These are phyloP conservation scores for Leccinum aurantiacum DNA, from an alignment of 768 basidiomycete genomes.

Conservation along the genomic window DNA sequence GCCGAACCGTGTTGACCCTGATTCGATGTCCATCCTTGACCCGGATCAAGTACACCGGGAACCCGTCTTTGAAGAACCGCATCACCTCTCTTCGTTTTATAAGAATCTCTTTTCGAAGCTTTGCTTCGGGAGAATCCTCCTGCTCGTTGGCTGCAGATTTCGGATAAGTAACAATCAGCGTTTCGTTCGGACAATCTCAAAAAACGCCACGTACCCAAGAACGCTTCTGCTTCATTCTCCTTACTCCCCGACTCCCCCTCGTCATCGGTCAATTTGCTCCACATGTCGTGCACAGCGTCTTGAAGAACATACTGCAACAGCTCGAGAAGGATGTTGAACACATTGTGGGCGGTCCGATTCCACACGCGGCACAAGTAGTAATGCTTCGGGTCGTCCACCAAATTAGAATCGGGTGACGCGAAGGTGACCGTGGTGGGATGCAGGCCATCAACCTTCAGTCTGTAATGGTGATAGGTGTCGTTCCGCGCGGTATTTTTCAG, in stretches of 20 bases:
- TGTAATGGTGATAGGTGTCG: slow-evolving; percentile 7
- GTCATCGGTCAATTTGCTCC: neutral
- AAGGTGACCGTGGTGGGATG: slow-evolving; percentile 8
- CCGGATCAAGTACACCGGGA: slow-evolving; percentile 21
- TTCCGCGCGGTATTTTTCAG: neutral
- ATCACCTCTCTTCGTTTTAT: slow-evolving; percentile 20
- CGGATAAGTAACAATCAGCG: slow-evolving; percentile 2
- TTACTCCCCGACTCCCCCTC: neutral
- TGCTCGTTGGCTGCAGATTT: slow-evolving; percentile 5
- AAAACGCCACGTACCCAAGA: slow-evolving; percentile 2
- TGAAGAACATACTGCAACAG: slow-evolving; percentile 15
- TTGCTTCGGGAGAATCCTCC: slow-evolving; percentile 1
- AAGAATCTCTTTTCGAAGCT: slow-evolving; percentile 13
- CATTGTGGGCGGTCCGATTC: slow-evolving; percentile 13
- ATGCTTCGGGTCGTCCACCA: slow-evolving; percentile 6
- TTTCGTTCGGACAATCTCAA: neutral
- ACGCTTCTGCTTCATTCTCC: neutral
- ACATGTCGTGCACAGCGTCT: neutral
- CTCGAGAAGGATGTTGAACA: slow-evolving; percentile 18
- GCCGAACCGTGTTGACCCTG: slow-evolving; percentile 15
- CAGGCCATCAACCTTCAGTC: slow-evolving; percentile 14
- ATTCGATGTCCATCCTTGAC: slow-evolving; percentile 14
- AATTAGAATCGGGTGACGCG: neutral
- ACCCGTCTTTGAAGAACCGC: slow-evolving; percentile 14
- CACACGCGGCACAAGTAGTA: slow-evolving; percentile 26